A percentile compares a stretch with the other conserved stretches of the same genome.
Conservation (phyloP, 129 eudicot species). For the Arctium lappa region DNA sequence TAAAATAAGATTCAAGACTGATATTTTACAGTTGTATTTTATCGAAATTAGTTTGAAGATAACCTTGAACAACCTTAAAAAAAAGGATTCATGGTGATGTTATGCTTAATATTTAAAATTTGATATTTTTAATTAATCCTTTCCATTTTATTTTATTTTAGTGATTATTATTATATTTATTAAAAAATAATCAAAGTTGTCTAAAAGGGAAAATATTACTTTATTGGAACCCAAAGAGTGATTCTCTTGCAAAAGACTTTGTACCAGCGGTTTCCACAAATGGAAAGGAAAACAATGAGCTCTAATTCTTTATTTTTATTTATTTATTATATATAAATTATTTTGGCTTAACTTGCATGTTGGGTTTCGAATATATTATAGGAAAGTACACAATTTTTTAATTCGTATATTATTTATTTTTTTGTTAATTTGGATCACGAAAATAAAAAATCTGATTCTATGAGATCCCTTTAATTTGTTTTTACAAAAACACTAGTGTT, state of each 20-base stretch:
- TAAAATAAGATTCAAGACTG: no score
- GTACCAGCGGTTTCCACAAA: slow-evolving; percentile 16
- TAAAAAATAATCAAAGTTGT: background rate
- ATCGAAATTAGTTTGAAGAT: no score
- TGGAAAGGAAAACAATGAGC: slow-evolving; percentile 31
- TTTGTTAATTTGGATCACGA: background rate
- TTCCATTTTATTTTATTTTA: no score
- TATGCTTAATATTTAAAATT: no score
- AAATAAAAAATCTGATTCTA: background rate
- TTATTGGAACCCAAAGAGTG: slow-evolving; percentile 4
- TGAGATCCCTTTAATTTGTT: background rate
- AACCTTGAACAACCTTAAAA: no score
- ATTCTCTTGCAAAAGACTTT: background rate
- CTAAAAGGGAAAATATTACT: background rate
- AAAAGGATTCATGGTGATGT: no score
- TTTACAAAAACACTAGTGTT: background rate
- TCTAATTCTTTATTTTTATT: background rate
- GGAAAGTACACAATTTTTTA: background rate
- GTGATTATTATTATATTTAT: background rate
- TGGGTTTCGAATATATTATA: background rate
- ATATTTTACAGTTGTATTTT: no score
- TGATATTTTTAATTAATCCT: no score
- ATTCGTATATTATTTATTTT: no score
- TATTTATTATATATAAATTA: background rate
- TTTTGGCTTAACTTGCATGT: background rate